Evolutionary conservation across 257 asterid species (phyloP), one percentile per base, ranked within the genome.

Genomic region (Solanum chmielewskii): DNA sequence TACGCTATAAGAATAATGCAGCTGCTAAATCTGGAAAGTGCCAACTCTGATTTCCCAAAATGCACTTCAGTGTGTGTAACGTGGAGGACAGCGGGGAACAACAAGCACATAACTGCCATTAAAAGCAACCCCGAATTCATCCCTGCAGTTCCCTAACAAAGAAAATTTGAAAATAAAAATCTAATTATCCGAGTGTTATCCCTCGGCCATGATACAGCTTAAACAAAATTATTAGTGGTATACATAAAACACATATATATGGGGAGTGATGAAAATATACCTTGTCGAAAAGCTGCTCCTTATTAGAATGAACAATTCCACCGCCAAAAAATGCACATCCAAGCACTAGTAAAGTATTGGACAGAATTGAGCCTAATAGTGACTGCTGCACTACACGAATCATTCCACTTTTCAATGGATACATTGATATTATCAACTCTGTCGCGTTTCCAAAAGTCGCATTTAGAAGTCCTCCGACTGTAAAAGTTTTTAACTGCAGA

Each of bases 361-460:
- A 95, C 74, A 95, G 90, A 86, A 95, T 95, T 69, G 98, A 95
- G 77, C 98, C 98, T 75, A 95, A 87, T 64, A 95, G 88, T 4
- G 98, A 95, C 88, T 92, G 98, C 89, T 95, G 98, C 88, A 95
- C 94, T 25, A 95, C 93, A 13, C 97, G 94, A 45, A 94, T 90
- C 98, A 95, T 95, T 83, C 94, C 94, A 64, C 81, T 88, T 77
- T 88, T 93, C 78, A 95, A 88, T 4, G 98, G 98, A 64, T 92
- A 92, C 92, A 95, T 90, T 35, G 97, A 94, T 87, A 95, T 95
- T 89, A 94, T 95, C 89, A 95, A 74, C 91, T 95, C 98, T 20
- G 98, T 94, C 29, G 98, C 98, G 88, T 95, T 95, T 74, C 98
- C 98, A 90, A 94, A 95, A 56, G 97, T 95, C 37, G 98, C 98